Base-by-base conservation (phyloP, 1,139 yeast genomes). In the Candida buenavistaensis region DNA sequence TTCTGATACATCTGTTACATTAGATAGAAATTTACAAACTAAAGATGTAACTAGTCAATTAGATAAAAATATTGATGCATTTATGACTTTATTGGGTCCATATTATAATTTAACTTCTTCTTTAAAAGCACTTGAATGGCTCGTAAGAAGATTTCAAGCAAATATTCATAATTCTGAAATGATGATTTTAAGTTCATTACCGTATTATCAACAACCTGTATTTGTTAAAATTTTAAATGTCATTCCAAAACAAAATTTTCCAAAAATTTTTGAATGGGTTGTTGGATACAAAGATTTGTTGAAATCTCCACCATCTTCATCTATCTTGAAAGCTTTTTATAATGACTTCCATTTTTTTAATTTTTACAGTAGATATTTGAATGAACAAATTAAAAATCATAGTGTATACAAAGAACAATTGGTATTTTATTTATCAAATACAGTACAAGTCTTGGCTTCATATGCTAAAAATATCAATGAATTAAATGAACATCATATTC, bases 51-150 rank as follows among this genome's bases (percentile, higher is more conserved):
- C 82, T 36, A 77, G 70, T n/a, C 78, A 79, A 44, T 68, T 94
- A 40, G 81, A 89, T 55, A 73, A 72, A 40, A 89, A 92, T 25
- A 76, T 92, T 35, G 76, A 78, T 41, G 82, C 82, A 12, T 92
- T 87, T 52, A 64, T 92, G 43, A 71, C 82, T 35, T 68, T 90
- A 45, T 68, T 81, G n/a, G 83, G 95, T 2, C 87, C 88, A 3
- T 74, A 78, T 51, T 80, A 92, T 72, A 75, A 78, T 43, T 65
- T 89, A 35, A 74, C 80, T 20, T 87, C 95, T 11, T 76, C 96
- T 2, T 57, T 88, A 33, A 82, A 82, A 51, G 94, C 97, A 8
- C 70, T 88, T 9, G 99, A 92, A 64, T 92, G 98, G 98, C 76
- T 92, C 25, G 82, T 92, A 16, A 82, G 98, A 64, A 75, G 97